Evolutionary conservation across 768 basidiomycete species (phyloP), one percentile per base, ranked within the genome.

Genomic region (Rhizopogon salebrosus): DNA sequence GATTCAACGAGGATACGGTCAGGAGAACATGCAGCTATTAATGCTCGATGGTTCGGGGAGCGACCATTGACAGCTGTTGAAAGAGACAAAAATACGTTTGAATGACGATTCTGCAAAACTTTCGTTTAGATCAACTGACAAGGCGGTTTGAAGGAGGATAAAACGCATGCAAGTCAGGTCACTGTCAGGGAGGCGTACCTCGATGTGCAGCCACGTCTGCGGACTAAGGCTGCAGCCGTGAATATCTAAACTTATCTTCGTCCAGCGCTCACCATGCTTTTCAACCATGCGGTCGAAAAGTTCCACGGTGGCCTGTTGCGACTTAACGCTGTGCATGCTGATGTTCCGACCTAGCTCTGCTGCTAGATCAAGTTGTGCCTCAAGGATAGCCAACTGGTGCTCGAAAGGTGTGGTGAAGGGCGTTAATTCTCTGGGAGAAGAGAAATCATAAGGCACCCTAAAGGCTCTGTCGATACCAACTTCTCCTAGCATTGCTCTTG

Each of bases 211-310:
- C 84, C 89, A 90, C 35, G 79, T 83, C 62, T 95, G 80, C 6
- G 83, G 74, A 55, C 87, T 92, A 58, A 94, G 70, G 0, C 92
- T 90, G 62, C 92, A 98, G 41, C 88, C 91, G 66, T 99, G 95
- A 59, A 99, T 67, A 64, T 95, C 93, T 42, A 98, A 69, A 60
- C 85, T 95, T 63, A 97, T 83, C 18, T 63, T 64, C 45, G 72
- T 68, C 79, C 87, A 94, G 22, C 66, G 70, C 7, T 72, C 65
- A 5, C 82, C 80, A 51, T 88, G 75, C 62, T 76, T 80, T 56
- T 74, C 67, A 46, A 76, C 69, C 76, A 92, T 80, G 40, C 72
- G 72, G 26, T 71, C 69, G 22, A 98, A 66, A 31, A 92, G 67
- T 16, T 87, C 83, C 27, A 83, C 57, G 1, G 92, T 92, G 51